Evolutionary conservation across 345 rosid species (phyloP).

Genomic region (Zanthoxylum bungeanum): DNA sequence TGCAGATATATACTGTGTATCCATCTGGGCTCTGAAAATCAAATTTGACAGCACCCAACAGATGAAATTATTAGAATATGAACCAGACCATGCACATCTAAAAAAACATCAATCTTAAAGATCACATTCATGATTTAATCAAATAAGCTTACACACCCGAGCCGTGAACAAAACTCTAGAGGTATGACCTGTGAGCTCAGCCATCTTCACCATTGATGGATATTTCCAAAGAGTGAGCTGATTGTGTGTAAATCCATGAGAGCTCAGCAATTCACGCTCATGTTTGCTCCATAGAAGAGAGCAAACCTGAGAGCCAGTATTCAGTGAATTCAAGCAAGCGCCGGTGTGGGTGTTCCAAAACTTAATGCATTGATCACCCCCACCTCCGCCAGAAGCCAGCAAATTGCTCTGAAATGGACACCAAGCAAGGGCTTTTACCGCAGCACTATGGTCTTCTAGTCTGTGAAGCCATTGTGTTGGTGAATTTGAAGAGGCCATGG

Average conservation of each 20-base stretch:
- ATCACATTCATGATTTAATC: neutral
- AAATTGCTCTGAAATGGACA: slow-evolving; percentile 43
- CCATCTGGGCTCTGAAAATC: slow-evolving; percentile 43
- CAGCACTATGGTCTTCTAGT: slow-evolving; percentile 34
- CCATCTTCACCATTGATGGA: slow-evolving; percentile 41
- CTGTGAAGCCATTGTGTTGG: slow-evolving; percentile 42
- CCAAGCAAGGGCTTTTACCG: slow-evolving; percentile 49
- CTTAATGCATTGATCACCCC: slow-evolving; percentile 30
- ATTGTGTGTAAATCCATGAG: slow-evolving; percentile 35
- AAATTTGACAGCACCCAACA: neutral
- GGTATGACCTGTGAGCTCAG: slow-evolving; percentile 40
- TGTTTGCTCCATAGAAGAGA: slow-evolving; percentile 39
- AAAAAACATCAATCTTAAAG: neutral
- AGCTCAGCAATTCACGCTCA: slow-evolving; percentile 41
- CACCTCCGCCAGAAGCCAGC: slow-evolving; percentile 38
- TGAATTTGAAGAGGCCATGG: slow-evolving; percentile 25
- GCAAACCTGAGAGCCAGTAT: slow-evolving; percentile 41
- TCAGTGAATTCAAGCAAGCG: slow-evolving; percentile 33
- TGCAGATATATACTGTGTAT: slow-evolving; percentile 39
- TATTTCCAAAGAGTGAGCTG: slow-evolving; percentile 44
- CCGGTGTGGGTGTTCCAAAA: slow-evolving; percentile 43
- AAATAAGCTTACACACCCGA: slow-evolving; percentile 16
- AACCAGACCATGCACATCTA: neutral
- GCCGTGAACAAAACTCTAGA: slow-evolving; percentile 46
- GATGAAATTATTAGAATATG: neutral